Base-by-base conservation (phyloP, 192 early-diverging fungal genomes). In the Lunasporangiospora selenospora region DNA sequence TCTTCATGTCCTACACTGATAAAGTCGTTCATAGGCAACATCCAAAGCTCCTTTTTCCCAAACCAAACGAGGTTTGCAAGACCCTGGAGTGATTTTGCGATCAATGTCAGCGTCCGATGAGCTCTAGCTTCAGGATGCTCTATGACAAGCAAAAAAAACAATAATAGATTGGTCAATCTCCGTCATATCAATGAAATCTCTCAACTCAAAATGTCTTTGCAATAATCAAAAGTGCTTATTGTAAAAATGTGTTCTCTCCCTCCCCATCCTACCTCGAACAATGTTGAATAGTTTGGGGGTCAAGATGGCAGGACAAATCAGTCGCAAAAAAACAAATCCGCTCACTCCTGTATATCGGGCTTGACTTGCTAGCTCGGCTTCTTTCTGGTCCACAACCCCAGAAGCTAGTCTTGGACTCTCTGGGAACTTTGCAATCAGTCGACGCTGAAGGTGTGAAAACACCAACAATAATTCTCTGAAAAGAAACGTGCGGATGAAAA, bases 81-180 rank as follows among this genome's bases (percentile, higher is more conserved):
- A 13, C 82, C 85, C 75, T 89, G 88, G 7, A 92, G 64, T n/a
- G 84, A 84, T 62, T 92, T 92, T 21, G 90, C 90, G 24, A 92
- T 66, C 47, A 92, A 55, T 23, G 88, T 89, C 39, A 92, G 75
- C 9, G 89, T 87, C 12, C 89, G 81, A 18, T 82, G 77, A 1
- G 83, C 77, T 11, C 75, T 45, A 6, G 80, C 57, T 52, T 81
- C 82, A 3, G 89, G 89, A 27, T 85, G 80, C 58, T 81, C 79
- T 80, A 45, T 41, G 38, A 12, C 26, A 13, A 36, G 19, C 16
- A 5, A 26, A 45, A 46, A 11, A 16, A 31, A n/a, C 21, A 32
- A 43, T 32, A 27, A 5, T 32, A 2, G n/a, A n/a, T n/a, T n/a
- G n/a, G n/a, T n/a, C n/a, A n/a, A n/a, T n/a, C n/a, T n/a, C n/a